Base-by-base conservation (phyloP, 1,139 yeast species). In the Taiozyma sp. region DNA sequence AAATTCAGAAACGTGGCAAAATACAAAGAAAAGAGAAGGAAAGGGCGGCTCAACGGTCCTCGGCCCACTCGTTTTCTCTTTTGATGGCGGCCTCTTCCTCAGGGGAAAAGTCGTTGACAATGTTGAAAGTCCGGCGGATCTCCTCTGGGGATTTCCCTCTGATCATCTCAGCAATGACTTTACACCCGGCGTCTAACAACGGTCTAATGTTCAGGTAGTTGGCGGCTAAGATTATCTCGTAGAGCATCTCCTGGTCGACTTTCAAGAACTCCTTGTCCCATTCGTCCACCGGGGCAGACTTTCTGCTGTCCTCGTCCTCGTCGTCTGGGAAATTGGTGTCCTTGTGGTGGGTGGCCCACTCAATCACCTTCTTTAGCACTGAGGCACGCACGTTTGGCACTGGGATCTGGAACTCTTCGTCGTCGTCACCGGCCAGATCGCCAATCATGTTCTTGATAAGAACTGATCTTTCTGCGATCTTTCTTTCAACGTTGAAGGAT, bases 31-130 rank as follows among this genome's bases (percentile, higher is more conserved):
- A 12, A 24, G 27, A 24, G 7, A 8, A 24, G 27, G 8, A 24
- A 24, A 8, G 27, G 27, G 27, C 27, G 27, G 16, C 23, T 69
- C 69, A 91, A 67, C 97, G 91, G 70, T 93, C 99, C 70, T 93
- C 99, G 27, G 99, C 99, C 99, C 99, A 93, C 70, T 93, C 99
- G 68, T 93, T 93, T 71, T 93, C 99, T 65, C 97, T 83, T 67
- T 96, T 86, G 61, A 95, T 93, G 51, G 97, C 98, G 47, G 96
- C 97, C 73, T 93, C 99, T 70, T 95, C 99, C 69, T 95, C 99
- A 4, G 98, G 97, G 42, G 96, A 88, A 71, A 95, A 93, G 70
- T 95, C 99, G 68, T 92, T 90, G 54, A 87, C 95, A 62, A 95
- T 95, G 70, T 95, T 95, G 76, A 95, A 95, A 1, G 96, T 89